Percentiles rank a stretch among this genome's conserved stretches.
Evolutionary conservation across 2,329 filamentous ascomycete species (phyloP).

Genomic region (Fusarium sp.): DNA sequence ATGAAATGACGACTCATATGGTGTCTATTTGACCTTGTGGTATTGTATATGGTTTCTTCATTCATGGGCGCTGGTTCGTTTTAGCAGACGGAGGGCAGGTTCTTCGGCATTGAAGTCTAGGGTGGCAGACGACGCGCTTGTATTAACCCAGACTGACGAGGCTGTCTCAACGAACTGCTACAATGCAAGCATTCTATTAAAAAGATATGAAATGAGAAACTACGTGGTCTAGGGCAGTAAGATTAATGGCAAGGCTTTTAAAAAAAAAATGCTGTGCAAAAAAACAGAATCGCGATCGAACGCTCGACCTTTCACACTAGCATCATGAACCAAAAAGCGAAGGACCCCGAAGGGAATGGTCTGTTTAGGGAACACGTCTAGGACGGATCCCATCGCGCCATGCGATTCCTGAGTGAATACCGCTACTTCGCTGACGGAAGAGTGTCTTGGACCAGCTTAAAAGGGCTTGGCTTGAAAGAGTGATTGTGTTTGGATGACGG

Average conservation of each 20-base stretch:
- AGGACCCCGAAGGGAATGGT: not conserved
- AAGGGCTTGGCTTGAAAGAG: not conserved
- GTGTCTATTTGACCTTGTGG: not conserved
- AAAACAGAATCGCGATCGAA: not conserved
- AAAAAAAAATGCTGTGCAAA: not conserved
- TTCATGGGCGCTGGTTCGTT: not conserved
- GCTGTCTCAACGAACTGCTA: not conserved
- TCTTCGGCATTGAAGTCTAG: not conserved
- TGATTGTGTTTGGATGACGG: not conserved
- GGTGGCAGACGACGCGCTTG: not conserved
- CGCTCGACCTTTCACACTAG: not conserved
- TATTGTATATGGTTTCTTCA: not conserved
- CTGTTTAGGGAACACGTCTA: not conserved
- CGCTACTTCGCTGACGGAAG: not conserved
- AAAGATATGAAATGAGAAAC: not conserved
- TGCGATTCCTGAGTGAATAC: not conserved
- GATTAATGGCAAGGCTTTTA: not conserved
- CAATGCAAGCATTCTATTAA: not conserved
- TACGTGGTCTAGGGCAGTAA: not conserved
- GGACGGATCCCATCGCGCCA: not conserved
- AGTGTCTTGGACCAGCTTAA: not conserved
- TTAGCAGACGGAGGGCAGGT: not conserved
- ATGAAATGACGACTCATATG: not conserved
- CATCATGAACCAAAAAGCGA: not conserved
- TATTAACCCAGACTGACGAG: too few relatives aligned